These are phyloP conservation scores for Platanus orientalis DNA, from an alignment of 164 flowering plant genomes.

Conservation along the genomic window DNA sequence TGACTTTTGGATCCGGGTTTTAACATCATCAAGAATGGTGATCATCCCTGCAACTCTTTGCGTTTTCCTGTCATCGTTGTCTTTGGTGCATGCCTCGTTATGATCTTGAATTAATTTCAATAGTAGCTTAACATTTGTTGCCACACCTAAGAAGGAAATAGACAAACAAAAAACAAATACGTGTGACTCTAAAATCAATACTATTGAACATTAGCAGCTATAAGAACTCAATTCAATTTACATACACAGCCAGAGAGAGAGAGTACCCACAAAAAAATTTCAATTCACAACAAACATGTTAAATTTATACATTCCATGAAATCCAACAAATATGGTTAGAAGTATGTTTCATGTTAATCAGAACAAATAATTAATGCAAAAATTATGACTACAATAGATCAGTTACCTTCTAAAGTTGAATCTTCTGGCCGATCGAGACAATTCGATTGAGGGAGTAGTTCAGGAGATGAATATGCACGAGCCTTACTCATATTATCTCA, in stretches of 20 bases:
- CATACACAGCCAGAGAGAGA: neutral
- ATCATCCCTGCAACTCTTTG: constrained; percentile 66
- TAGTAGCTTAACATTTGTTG: constrained; percentile 51
- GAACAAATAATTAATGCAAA: neutral
- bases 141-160: constrained; percentile 32
- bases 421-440: constrained; percentile 13
- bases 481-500: constrained; percentile 19
- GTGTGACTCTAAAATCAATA: neutral
- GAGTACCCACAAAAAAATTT: neutral
- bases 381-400: no score
- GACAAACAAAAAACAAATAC: neutral
- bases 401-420: constrained; percentile 31
- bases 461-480: constrained; percentile 23
- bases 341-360: neutral
- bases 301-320: no score
- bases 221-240: no score
- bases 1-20: constrained; percentile 44
- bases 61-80: constrained; percentile 35
- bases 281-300: neutral
- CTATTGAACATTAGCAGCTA: neutral
- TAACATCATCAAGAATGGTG: constrained; percentile 57
- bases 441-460: constrained; percentile 14
- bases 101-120: constrained; percentile 66
- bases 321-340: neutral
- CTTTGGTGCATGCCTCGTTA: constrained; percentile 38